Conservation (phyloP, 1,284 basidiomycete species). For the Tilletia walkeri region DNA sequence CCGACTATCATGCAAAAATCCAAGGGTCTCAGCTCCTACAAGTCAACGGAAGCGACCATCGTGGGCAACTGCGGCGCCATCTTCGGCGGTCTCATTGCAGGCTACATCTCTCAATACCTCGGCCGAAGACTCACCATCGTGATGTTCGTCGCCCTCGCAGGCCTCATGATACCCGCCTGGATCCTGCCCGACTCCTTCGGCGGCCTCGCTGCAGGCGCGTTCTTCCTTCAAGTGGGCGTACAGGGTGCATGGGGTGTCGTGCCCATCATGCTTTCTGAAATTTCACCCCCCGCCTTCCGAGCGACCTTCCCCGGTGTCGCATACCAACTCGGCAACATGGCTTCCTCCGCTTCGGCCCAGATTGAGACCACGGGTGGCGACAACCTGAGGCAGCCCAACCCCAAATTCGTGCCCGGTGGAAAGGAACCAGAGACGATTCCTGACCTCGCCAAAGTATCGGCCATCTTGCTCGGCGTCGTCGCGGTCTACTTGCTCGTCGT, state of each 20-base stretch:
- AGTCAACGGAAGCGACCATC: slow-evolving; percentile 81
- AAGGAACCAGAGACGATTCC: slow-evolving; percentile 61
- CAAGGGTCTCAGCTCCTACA: slow-evolving; percentile 55
- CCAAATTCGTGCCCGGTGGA: slow-evolving; percentile 29
- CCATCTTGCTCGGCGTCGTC: slow-evolving; percentile 73
- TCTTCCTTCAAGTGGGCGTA: slow-evolving; percentile 58
- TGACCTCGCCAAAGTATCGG: slow-evolving; percentile 82
- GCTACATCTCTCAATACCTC: slow-evolving; percentile 75
- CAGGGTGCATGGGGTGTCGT: slow-evolving; percentile 64
- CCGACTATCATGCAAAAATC: slow-evolving; percentile 47
- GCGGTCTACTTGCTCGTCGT: slow-evolving; percentile 53
- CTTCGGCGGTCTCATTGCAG: slow-evolving; percentile 73
- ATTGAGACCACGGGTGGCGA: slow-evolving; percentile 76
- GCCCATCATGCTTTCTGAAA: slow-evolving; percentile 82
- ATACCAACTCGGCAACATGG: slow-evolving; percentile 75
- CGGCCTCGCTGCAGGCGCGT: slow-evolving; percentile 58
- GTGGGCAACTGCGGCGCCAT: slow-evolving; percentile 80
- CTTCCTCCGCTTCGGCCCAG: slow-evolving; percentile 80
- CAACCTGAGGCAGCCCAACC: slow-evolving; percentile 39
- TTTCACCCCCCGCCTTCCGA: slow-evolving; percentile 86
- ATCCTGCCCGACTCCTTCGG: slow-evolving; percentile 56
- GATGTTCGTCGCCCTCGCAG: slow-evolving; percentile 58
- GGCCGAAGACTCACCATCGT: slow-evolving; percentile 86
- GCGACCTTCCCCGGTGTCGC: slow-evolving; percentile 88
- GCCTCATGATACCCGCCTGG: slow-evolving; percentile 54